Conservation (phyloP, 352 stramenopile species). For the Globisporangium irregulare region DNA sequence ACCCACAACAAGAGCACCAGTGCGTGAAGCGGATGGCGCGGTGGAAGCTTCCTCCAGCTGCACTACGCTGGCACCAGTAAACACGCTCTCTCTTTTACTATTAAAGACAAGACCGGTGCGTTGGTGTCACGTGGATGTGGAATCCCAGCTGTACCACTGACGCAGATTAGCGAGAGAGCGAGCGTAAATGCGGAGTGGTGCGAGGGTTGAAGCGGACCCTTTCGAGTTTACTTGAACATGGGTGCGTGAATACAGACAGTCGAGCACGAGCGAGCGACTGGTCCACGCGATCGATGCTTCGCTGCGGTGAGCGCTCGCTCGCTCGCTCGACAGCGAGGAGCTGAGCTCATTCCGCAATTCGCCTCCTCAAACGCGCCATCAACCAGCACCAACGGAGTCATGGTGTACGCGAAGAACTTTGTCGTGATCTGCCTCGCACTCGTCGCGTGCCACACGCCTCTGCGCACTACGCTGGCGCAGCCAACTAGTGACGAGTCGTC, state of each 20-base stretch:
- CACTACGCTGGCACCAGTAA: neutral
- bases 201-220: neutral
- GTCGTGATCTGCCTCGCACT: conserved; percentile 1
- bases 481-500: neutral
- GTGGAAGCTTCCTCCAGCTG: neutral
- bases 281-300: no score
- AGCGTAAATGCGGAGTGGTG: neutral
- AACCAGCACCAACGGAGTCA: neutral
- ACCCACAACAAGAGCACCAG: neutral
- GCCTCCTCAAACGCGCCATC: neutral
- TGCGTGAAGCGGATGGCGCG: conserved; percentile 1
- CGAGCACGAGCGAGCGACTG: neutral
- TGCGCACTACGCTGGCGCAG: neutral
- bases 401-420: conserved; percentile 9
- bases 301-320: neutral
- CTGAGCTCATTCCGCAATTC: conserved; percentile 7
- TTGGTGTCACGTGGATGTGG: neutral
- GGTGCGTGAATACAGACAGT: neutral
- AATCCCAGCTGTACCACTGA: neutral
- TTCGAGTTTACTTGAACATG: neutral
- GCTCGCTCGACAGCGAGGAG: neutral
- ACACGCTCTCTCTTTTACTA: neutral
- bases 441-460: neutral
- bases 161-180: neutral
- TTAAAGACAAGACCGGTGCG: neutral